A percentile compares a stretch with the other conserved stretches of the same genome.
Evolutionary conservation across 2,329 filamentous ascomycete species (phyloP).

Genomic region (Grosmannia huntii): DNA sequence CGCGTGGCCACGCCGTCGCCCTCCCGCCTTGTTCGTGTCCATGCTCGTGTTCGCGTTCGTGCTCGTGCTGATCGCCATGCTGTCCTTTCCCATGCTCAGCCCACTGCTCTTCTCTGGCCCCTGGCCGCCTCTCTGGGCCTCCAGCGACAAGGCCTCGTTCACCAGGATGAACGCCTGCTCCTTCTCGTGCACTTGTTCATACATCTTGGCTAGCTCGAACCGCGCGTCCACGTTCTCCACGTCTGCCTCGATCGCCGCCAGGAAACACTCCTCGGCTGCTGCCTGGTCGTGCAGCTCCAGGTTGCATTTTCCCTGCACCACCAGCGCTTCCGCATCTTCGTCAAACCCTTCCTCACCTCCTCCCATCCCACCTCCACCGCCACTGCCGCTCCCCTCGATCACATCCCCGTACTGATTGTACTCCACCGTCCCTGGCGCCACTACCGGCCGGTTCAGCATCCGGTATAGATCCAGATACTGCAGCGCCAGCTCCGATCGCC

Average conservation of each 20-base stretch:
- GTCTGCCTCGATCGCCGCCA: conserved; percentile 61
- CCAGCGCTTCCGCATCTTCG: conserved; percentile 34
- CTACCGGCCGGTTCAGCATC: conserved; percentile 27
- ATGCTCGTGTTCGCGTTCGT: conserved; percentile 12
- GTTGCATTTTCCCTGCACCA: conserved; percentile 56
- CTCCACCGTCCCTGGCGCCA: neutral
- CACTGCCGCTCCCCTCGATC: neutral
- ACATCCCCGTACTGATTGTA: conserved; percentile 3
- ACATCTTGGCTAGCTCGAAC: conserved; percentile 70
- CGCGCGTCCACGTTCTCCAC: conserved; percentile 62
- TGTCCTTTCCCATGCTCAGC: no score
- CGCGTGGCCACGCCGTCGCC: conserved; percentile 11
- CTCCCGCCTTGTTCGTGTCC: neutral
- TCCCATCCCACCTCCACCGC: no score
- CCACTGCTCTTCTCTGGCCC: neutral
- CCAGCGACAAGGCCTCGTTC: conserved; percentile 59
- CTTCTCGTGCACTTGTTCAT: conserved; percentile 59
- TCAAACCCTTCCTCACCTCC: conserved; percentile 18
- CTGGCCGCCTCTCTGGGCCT: conserved; percentile 20
- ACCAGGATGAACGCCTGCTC: conserved; percentile 68
- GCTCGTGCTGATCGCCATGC: conserved; percentile 15
- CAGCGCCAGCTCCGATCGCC: conserved; percentile 29
- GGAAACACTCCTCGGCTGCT: conserved; percentile 66
- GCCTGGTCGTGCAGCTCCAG: conserved; percentile 47
- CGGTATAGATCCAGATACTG: conserved; percentile 44